Conservation (phyloP, 441 rosid genomes). For the Pelargonium australe region DNA sequence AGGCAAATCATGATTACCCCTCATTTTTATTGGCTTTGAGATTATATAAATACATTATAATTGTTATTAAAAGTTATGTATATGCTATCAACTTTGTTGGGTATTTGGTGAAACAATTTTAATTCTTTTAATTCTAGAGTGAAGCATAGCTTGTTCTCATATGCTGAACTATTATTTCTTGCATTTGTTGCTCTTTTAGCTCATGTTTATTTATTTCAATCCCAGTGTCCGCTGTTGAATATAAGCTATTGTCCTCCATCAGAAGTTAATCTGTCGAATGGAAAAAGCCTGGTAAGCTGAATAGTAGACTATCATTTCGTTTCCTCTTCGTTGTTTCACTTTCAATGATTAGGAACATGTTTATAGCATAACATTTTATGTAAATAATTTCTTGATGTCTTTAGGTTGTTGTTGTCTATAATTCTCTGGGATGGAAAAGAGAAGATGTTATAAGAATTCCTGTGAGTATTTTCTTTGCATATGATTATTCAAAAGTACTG, state of each 20-base stretch:
- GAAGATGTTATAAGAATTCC: conserved; percentile 79
- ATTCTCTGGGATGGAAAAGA: conserved; percentile 96
- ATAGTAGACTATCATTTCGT: conserved; percentile 8
- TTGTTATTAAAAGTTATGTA: not conserved
- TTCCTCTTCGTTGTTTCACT: conserved; percentile 16
- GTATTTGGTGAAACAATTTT: not conserved
- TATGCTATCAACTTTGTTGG: not conserved
- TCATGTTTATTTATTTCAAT: conserved; percentile 1
- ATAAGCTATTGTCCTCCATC: conserved; percentile 92
- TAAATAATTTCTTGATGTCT: conserved; percentile 14
- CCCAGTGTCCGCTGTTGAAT: conserved; percentile 92
- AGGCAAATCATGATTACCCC: conserved; percentile 42
- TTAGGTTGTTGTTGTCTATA: conserved; percentile 76
- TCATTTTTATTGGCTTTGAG: conserved; percentile 1
- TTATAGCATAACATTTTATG: conserved; percentile 17
- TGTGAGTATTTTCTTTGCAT: conserved; percentile 37
- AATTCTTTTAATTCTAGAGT: conserved; percentile 1
- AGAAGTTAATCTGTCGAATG: conserved; percentile 54
- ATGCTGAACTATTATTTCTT: conserved; percentile 12
- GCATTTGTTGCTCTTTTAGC: conserved; percentile 14
- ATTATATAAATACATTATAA: not conserved
- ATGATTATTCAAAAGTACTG: not conserved
- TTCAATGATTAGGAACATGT: conserved; percentile 13
- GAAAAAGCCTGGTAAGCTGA: conserved; percentile 67
- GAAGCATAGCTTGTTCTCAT: not conserved